Percentiles rank a stretch among this genome's conserved stretches.
phyloP scores from a whole-genome alignment of 306 rosid species.

The Cucumis sativus region Cucumber_9930_V3 NC_026661.2:5315501-5316000 shows the following conservation, averaged over 20 bases:
- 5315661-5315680: neutral
- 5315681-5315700: neutral
- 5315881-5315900: conserved; percentile 87
- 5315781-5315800: conserved; percentile 96
- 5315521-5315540: neutral
- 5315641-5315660: neutral
- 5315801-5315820: conserved; percentile 98
- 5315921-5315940: conserved; percentile 45
- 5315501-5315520: neutral
- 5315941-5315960: conserved; percentile 90
- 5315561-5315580: neutral
- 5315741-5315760: conserved; percentile 80
- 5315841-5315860: conserved; percentile 79
- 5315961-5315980: conserved; percentile 57
- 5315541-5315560: neutral
- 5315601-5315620: neutral
- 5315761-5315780: conserved; percentile 94
- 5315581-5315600: neutral
- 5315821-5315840: conserved; percentile 80
- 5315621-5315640: neutral
- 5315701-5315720: neutral
- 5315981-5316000: neutral
- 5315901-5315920: conserved; percentile 91
- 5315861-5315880: conserved; percentile 98
- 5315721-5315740: conserved; percentile 31